These are phyloP conservation scores for Lycium barbarum DNA, from an alignment of 257 asterid genomes.

Conservation along the genomic window DNA sequence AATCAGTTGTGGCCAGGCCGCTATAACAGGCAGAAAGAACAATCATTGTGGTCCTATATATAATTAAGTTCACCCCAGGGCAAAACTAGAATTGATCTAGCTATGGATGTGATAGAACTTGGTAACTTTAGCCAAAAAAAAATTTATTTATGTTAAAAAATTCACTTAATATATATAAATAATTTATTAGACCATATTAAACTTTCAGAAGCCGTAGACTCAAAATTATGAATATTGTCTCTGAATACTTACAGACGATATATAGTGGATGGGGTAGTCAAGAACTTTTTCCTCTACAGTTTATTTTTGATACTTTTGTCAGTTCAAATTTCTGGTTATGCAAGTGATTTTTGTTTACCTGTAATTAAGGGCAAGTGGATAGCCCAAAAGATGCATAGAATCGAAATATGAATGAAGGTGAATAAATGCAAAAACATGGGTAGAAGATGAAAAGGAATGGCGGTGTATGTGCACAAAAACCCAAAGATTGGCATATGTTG, in stretches of 20 bases:
- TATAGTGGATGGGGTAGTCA: neutral
- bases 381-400: neutral
- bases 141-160: too few relatives aligned
- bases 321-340: too few relatives aligned
- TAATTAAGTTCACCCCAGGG: too few relatives aligned
- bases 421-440: slow-evolving; percentile 27
- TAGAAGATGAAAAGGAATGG: slow-evolving; percentile 23
- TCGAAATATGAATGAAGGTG: neutral
- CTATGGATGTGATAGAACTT: too few relatives aligned
- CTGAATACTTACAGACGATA: too few relatives aligned
- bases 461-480: neutral
- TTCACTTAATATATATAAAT: too few relatives aligned
- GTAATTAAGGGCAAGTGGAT: neutral
- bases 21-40: neutral
- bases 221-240: too few relatives aligned
- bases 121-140: too few relatives aligned
- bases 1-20: slow-evolving; percentile 10
- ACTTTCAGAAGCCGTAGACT: too few relatives aligned
- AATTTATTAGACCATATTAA: too few relatives aligned
- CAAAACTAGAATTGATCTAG: too few relatives aligned
- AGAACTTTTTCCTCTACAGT: neutral
- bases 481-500: slow-evolving; percentile 25
- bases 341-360: neutral
- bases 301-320: neutral
- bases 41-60: neutral